A percentile compares a stretch with the other conserved stretches of the same genome.
Evolutionary conservation across 805 yeast genomes (phyloP).

Genomic region (Hanseniaspora vineae): DNA sequence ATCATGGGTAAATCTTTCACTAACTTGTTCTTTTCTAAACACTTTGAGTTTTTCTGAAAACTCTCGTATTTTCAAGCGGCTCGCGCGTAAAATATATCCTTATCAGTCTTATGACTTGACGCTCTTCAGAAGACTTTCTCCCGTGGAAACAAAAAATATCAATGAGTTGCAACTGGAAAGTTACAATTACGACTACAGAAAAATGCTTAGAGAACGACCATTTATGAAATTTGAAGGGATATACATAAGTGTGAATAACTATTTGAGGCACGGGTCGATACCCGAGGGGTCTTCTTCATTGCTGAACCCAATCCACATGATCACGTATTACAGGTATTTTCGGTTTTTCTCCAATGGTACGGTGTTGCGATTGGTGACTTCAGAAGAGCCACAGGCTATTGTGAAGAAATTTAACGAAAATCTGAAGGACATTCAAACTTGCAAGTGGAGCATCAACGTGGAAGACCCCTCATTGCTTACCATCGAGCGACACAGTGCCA

Average conservation of each 20-base stretch:
- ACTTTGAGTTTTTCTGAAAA: conserved; percentile 39
- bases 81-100: conserved; percentile 36
- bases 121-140: background rate
- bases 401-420: conserved; percentile 39
- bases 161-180: conserved; percentile 25
- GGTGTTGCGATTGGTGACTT: conserved; percentile 55
- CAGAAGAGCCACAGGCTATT: conserved; percentile 56
- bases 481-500: conserved; percentile 42
- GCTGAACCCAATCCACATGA: conserved; percentile 65
- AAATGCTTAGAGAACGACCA: conserved; percentile 45
- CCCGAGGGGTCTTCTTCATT: conserved; percentile 53
- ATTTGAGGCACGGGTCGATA: conserved; percentile 71
- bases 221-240: conserved; percentile 70
- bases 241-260: conserved; percentile 75
- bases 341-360: conserved; percentile 73
- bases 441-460: conserved; percentile 45
- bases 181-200: conserved; percentile 28
- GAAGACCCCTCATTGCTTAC: conserved; percentile 37
- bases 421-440: conserved; percentile 30
- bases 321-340: conserved; percentile 77
- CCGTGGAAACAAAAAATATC: conserved; percentile 8
- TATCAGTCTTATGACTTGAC: conserved; percentile 3
- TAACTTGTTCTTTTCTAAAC: conserved; percentile 46
- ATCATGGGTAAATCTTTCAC: conserved; percentile 50
- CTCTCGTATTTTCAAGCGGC: conserved; percentile 34